Base-by-base conservation (phyloP, 2,329 filamentous ascomycete species). In the Beauveria australis region DNA sequence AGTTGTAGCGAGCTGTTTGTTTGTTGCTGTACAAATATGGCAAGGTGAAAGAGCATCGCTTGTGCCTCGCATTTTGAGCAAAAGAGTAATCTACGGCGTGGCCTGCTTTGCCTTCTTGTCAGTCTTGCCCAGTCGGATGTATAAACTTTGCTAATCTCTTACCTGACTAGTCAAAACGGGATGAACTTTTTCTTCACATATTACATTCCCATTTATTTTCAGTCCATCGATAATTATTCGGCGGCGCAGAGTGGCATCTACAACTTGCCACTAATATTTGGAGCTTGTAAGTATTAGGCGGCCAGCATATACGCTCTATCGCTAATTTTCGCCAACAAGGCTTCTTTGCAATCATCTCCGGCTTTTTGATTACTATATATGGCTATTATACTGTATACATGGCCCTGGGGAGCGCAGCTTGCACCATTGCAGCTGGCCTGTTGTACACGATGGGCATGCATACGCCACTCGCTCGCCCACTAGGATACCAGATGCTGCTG, bases 201-300 rank as follows among this genome's bases (percentile, higher is more conserved):
- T 64, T 75, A 75, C 64, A 60, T 75, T 1, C 63, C 75, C 1
- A 64, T 75, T 1, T 76, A 74, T 65, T 69, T 66, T 56, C 67
- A 68, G 61, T 65, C 63, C 68, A 67, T 78, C 58, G 70, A 69
- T 54, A 71, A 69, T 14, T 69, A 68, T 6, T 67, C 66, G 1
- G 71, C 73, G 6, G 71, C 70, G 12, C 65, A 67, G 3, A 68
- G 66, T 14, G 74, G 73, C 7, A 70, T 76, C 19, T 67, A 69
- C n/a, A 75, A 73, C 61, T 63, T 78, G 8, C 72, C 76, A 5
- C 65, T 72, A 10, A 71, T 75, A 14, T 47, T 56, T 9, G 41
- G 41, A 46, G 44, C 41, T 19, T 56, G 53, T 56, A 56, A 48
- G 44, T 26, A 14, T 18, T 14, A 22, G 12, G 14, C 2, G 3